Evolutionary conservation across 805 yeast species (phyloP).

Genomic region (Clavispora phyllophila): DNA sequence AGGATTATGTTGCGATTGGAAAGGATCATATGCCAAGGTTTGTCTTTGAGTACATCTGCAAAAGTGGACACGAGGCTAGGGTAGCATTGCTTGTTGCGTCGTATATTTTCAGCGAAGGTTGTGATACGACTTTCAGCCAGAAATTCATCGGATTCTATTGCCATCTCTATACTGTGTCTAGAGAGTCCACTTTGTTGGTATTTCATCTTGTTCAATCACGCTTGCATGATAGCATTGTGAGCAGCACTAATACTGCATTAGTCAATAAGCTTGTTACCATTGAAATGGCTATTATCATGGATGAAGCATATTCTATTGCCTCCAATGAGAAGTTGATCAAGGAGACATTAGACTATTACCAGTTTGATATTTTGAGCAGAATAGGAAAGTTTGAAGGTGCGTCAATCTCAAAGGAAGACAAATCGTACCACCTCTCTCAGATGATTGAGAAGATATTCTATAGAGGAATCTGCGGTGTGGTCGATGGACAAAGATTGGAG

Average conservation of each 20-base stretch:
- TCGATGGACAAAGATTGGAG: slow-evolving; percentile 33
- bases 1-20: slow-evolving; percentile 6
- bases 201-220: background rate
- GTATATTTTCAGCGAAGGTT: background rate
- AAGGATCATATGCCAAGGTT: slow-evolving; percentile 23
- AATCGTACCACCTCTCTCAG: background rate
- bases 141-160: background rate
- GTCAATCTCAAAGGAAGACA: background rate
- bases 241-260: background rate
- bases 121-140: background rate
- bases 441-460: slow-evolving; percentile 29
- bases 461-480: slow-evolving; percentile 31
- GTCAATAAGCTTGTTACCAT: background rate
- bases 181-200: background rate
- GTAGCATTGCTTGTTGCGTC: background rate
- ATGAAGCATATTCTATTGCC: background rate
- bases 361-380: background rate
- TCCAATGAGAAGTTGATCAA: background rate
- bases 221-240: background rate
- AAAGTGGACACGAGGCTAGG: background rate
- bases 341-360: background rate
- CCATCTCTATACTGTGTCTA: background rate
- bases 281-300: background rate
- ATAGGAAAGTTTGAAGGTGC: background rate
- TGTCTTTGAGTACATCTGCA: slow-evolving; percentile 15